A percentile compares a stretch with the other conserved stretches of the same genome.
Conservation (phyloP, 176 grass and related monocot genomes). For the Eragrostis curvula region DNA sequence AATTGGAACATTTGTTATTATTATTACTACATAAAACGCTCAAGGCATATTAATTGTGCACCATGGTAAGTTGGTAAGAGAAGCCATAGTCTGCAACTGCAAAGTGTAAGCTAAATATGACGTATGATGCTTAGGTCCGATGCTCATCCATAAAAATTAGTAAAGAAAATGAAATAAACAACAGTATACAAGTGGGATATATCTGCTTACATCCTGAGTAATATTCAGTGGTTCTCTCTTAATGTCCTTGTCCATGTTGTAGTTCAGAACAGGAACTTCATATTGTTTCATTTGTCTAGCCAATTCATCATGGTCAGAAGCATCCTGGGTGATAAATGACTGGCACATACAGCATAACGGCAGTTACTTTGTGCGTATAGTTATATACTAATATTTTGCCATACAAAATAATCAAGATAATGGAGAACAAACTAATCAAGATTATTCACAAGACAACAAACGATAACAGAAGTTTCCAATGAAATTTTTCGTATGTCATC, state of each 20-base stretch:
- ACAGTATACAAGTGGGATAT: too few species aligned
- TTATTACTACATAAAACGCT: background rate
- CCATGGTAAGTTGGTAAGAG: background rate
- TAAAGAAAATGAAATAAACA: too few species aligned
- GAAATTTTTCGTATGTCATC: background rate
- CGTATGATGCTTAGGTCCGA: too few species aligned
- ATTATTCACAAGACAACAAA: background rate
- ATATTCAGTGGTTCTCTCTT: constrained; percentile 57
- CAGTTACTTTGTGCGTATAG: constrained; percentile 17
- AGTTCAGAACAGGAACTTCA: constrained; percentile 76
- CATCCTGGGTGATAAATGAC: constrained; percentile 92
- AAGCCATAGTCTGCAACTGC: background rate
- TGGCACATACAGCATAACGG: constrained; percentile 48
- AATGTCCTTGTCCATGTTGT: constrained; percentile 27
- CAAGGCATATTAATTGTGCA: background rate
- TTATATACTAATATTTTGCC: constrained; percentile 25
- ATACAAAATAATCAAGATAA: constrained; percentile 7
- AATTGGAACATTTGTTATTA: constrained; percentile 16
- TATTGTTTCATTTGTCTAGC: constrained; percentile 52
- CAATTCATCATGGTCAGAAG: constrained; percentile 76
- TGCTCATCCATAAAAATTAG: constrained; percentile 33
- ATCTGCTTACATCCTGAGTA: constrained; percentile 59
- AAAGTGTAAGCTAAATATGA: too few species aligned
- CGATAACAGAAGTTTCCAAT: too few species aligned
- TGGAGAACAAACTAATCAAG: too few species aligned